Conservation (phyloP, 2,329 filamentous ascomycete species). For the Byssochlamys sp. region DNA sequence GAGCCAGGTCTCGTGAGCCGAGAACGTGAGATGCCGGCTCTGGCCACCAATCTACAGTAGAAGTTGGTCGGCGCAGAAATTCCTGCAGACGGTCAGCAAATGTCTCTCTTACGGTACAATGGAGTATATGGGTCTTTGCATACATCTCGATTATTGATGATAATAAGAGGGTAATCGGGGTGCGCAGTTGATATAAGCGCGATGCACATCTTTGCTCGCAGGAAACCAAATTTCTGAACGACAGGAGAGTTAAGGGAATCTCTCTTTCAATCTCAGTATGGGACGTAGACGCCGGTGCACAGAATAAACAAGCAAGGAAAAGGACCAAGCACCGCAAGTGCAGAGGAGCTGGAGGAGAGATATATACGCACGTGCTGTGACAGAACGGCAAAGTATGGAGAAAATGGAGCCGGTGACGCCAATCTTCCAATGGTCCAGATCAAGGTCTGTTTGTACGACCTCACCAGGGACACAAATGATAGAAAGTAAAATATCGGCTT, state of each 20-base stretch:
- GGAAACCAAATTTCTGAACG: not conserved
- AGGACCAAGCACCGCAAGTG: not conserved
- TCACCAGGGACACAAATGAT: not conserved
- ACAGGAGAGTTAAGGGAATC: not conserved
- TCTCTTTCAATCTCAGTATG: not conserved
- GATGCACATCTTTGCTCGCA: conserved; percentile 59
- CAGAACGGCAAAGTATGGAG: not conserved
- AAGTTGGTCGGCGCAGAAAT: conserved; percentile 53
- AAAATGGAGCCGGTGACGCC: not conserved
- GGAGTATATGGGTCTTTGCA: conserved; percentile 1
- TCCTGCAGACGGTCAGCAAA: conserved; percentile 36
- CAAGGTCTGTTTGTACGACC: not conserved
- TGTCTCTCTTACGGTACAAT: not conserved
- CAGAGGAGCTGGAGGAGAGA: not conserved
- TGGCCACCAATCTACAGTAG: conserved; percentile 51
- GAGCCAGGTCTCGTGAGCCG: conserved; percentile 53
- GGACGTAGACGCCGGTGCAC: not conserved
- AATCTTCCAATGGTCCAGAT: not conserved
- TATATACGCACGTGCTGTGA: not conserved
- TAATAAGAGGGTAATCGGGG: conserved; percentile 63
- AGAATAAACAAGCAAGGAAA: not conserved
- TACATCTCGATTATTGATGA: conserved; percentile 69
- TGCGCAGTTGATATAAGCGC: conserved; percentile 66
- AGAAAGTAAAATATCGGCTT: not conserved
- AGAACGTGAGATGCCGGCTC: conserved; percentile 46